Conservation (phyloP, 2,329 filamentous ascomycete genomes). For the Ambrosiella beaveri region DNA sequence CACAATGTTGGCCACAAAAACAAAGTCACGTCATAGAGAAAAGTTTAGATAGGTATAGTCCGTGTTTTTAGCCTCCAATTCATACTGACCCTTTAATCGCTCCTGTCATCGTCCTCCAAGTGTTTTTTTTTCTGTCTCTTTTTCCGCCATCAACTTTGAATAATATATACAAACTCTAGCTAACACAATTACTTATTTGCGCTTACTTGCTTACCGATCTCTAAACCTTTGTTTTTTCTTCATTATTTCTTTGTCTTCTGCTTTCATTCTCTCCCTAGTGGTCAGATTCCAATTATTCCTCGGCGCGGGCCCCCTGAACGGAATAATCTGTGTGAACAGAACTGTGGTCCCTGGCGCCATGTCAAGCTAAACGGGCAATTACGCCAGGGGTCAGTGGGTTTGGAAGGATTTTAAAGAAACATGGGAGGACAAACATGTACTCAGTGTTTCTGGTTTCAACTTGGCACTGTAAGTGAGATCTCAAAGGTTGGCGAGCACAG, state of each 20-base stretch:
- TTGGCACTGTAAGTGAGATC: not conserved
- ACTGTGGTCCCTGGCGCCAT: not conserved
- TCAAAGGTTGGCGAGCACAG: not conserved
- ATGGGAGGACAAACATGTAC: not conserved
- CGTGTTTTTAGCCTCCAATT: too few species aligned
- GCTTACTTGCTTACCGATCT: too few species aligned
- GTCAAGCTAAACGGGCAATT: not conserved
- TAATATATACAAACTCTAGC: too few species aligned
- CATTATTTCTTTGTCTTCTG: not conserved
- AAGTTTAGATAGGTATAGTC: too few species aligned
- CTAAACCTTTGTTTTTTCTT: too few species aligned
- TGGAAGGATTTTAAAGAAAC: not conserved
- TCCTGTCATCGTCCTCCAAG: too few species aligned
- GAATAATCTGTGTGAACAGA: not conserved
- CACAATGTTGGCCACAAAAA: too few species aligned
- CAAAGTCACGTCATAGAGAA: too few species aligned
- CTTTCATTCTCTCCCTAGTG: not conserved
- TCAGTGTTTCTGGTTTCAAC: not conserved
- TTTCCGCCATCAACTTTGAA: not conserved
- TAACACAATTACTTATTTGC: not conserved
- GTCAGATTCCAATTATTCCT: not conserved
- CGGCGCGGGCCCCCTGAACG: not conserved
- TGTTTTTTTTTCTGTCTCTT: not conserved
- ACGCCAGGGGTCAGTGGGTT: not conserved
- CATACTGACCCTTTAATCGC: too few species aligned